Evolutionary conservation across 495 filamentous ascomycete species (phyloP), one percentile per base, ranked within the genome.

Genomic region (Parathielavia appendiculata): DNA sequence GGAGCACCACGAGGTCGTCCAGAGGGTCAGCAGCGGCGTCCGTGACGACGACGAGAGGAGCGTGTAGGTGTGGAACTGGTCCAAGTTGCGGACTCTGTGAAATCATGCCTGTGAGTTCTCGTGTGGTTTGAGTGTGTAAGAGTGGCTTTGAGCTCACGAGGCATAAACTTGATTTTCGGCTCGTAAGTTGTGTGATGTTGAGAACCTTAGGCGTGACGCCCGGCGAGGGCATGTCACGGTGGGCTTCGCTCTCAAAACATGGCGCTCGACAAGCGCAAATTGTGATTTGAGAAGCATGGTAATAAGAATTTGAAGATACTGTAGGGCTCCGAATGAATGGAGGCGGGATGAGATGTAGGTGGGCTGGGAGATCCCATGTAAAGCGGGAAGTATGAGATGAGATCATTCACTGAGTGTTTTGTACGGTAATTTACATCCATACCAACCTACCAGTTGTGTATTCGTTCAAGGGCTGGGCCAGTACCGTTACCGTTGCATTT

Each of bases 1-100:
- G 9, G 77, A 66, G 67, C 85, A 88, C 70, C 78, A 88, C 10
- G 81, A 83, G 1, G 86, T 78, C 1, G 83, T 87, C 86, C 86
- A 90, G 14, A 89, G 71, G 1, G 86, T 89, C 35, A 89, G 73
- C 7, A 89, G 72, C 7, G 86, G 82, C n/a, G 71, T 76, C 20
- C 77, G 71, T 10, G 75, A 72, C n/a, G 80, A 77, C 2, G 84
- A 76, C 0, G 83, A 82, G 44, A 86, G 70, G 44, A 84, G 75
- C 19, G 79, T 77, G 57, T 86, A 79, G 39, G 76, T 83, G 64
- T 82, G 68, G 58, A 89, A 78, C 59, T 86, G 82, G 53, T 81
- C 73, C n/a, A 76, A 73, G 38, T 74, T 75, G 41, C 86, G 83
- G 56, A 87, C 74, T 5, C 79, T 85, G 58, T 30, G 22, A 51